Conservation (phyloP, 768 basidiomycete genomes). For the Podaxis sp. region DNA sequence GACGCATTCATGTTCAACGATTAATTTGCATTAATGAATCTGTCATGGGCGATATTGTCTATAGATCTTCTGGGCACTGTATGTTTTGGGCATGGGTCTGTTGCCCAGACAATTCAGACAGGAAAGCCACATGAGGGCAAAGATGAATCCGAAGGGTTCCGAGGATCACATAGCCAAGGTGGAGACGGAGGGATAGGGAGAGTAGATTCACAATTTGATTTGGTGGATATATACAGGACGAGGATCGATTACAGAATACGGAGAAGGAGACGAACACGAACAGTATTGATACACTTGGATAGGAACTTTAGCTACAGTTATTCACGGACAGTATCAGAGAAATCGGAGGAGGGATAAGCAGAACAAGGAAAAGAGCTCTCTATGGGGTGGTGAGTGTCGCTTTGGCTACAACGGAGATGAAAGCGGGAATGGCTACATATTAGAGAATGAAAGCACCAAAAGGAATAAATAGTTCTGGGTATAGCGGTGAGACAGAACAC, state of each 20-base stretch:
- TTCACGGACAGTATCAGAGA: background rate
- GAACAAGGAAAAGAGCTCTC: background rate
- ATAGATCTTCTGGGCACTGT: conserved; percentile 49
- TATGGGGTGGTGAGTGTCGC: background rate
- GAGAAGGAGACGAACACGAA: background rate
- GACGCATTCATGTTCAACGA: background rate
- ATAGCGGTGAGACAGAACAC: conserved; percentile 1
- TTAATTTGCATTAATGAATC: conserved; percentile 5
- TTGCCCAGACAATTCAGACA: conserved; percentile 45
- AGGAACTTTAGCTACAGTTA: conserved; percentile 11
- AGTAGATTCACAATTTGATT: background rate
- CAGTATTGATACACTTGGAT: conserved; percentile 17
- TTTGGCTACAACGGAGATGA: conserved; percentile 12
- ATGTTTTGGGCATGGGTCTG: conserved; percentile 37
- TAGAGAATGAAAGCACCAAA: conserved; percentile 11
- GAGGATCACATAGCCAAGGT: conserved; percentile 16
- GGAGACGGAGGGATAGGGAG: background rate
- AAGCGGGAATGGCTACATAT: conserved; percentile 8
- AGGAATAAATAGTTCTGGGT: conserved; percentile 11
- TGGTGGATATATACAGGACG: conserved; percentile 8
- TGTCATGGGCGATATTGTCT: conserved; percentile 11
- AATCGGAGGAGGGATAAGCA: background rate
- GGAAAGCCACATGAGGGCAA: conserved; percentile 28
- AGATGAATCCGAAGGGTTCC: conserved; percentile 12
- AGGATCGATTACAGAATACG: background rate